These are phyloP conservation scores for Emmonsiellopsis sp. DNA, from an alignment of 2,329 filamentous ascomycete species.

Conservation along the genomic window DNA sequence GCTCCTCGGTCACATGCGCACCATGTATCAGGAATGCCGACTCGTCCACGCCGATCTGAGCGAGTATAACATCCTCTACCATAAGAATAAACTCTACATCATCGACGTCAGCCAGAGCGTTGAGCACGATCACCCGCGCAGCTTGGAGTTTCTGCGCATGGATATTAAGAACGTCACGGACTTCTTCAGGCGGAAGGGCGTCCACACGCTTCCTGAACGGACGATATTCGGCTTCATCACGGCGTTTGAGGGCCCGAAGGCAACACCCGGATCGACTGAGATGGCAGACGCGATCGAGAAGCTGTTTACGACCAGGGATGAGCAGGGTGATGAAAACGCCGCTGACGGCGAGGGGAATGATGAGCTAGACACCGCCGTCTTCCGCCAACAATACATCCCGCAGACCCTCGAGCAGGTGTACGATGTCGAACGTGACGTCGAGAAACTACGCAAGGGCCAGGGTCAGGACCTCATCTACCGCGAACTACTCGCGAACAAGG, in stretches of 20 bases:
- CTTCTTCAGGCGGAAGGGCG: constrained; percentile 80
- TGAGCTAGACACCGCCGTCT: constrained; percentile 82
- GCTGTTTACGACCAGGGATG: constrained; percentile 51
- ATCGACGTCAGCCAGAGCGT: constrained; percentile 98
- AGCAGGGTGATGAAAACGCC: constrained; percentile 38
- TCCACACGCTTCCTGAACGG: constrained; percentile 70
- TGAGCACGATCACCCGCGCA: constrained; percentile 89
- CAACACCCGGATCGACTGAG: constrained; percentile 33
- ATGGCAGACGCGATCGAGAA: constrained; percentile 56
- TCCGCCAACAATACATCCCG: constrained; percentile 91
- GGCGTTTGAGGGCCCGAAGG: constrained; percentile 40
- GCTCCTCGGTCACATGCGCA: constrained; percentile 78
- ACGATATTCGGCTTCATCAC: constrained; percentile 79
- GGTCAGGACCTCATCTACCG: constrained; percentile 75
- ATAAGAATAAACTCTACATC: constrained; percentile 73
- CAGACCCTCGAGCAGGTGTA: constrained; percentile 94
- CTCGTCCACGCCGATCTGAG: constrained; percentile 94
- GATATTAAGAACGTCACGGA: constrained; percentile 95
- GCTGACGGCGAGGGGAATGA: constrained; percentile 40
- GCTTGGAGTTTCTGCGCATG: constrained; percentile 90
- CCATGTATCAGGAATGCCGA: constrained; percentile 82
- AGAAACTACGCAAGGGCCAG: constrained; percentile 63
- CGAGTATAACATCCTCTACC: constrained; percentile 95
- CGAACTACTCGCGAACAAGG: constrained; percentile 66
- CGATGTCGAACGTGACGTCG: constrained; percentile 83